A percentile compares a stretch with the other conserved stretches of the same genome.
phyloP scores from a whole-genome alignment of 768 basidiomycete species.

The Tylopilus intermedius region DNA sequence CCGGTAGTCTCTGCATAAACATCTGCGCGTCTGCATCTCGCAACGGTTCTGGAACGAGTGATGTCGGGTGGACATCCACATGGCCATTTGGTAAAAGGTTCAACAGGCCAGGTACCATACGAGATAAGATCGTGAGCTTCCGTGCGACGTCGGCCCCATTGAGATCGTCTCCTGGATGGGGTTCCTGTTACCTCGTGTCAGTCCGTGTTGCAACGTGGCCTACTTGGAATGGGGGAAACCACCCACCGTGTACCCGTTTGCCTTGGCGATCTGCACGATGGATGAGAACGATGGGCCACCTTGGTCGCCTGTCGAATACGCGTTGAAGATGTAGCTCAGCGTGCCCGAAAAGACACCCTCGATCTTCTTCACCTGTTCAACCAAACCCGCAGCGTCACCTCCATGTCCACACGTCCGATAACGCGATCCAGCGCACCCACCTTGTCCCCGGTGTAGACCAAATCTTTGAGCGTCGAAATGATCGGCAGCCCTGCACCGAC shows the following conservation, averaged over 20 bases:
- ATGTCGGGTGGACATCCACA: slow-evolving; percentile 72
- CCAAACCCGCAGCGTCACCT: not conserved
- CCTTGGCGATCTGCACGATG: slow-evolving; percentile 81
- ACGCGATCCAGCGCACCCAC: slow-evolving; percentile 33
- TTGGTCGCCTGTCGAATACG: slow-evolving; percentile 71
- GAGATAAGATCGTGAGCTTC: slow-evolving; percentile 92
- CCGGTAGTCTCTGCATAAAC: slow-evolving; percentile 74
- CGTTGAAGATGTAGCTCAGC: slow-evolving; percentile 98
- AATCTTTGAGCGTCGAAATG: slow-evolving; percentile 85
- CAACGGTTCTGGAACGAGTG: slow-evolving; percentile 78
- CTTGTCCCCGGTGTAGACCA: slow-evolving; percentile 90
- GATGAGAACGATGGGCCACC: slow-evolving; percentile 79
- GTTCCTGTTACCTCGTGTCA: slow-evolving; percentile 62
- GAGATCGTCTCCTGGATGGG: slow-evolving; percentile 94
- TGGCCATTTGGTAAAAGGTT: slow-evolving; percentile 70
- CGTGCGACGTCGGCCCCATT: slow-evolving; percentile 96
- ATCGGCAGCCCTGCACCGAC: slow-evolving; percentile 96
- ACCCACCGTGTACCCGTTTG: slow-evolving; percentile 91
- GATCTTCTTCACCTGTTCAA: slow-evolving; percentile 69
- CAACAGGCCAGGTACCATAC: slow-evolving; percentile 54
- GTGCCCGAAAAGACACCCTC: slow-evolving; percentile 98
- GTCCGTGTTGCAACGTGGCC: not conserved
- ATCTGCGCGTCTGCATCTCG: slow-evolving; percentile 72
- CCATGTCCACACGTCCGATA: not conserved
- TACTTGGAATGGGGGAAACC: not conserved